Conservation (phyloP, 2,329 filamentous ascomycete genomes). For the Pseudocercospora cruenta region DNA sequence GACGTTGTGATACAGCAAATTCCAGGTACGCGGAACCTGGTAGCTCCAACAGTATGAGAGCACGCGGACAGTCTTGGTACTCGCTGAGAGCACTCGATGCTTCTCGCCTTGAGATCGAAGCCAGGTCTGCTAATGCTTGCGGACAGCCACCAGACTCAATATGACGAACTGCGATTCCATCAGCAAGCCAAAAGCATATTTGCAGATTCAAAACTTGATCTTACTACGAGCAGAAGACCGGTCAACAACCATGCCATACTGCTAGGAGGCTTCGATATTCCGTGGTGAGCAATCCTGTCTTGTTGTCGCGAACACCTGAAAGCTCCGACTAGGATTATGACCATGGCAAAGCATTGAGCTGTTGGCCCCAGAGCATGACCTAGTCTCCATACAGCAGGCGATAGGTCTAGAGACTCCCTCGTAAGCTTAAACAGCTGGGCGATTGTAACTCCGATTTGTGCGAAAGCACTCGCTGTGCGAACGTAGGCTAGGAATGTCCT, state of each 20-base stretch:
- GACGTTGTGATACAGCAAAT: background rate
- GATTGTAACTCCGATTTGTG: background rate
- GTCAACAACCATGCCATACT: background rate
- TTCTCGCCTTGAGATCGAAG: background rate
- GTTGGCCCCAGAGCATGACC: background rate
- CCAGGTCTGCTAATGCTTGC: background rate
- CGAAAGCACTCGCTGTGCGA: background rate
- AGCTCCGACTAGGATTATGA: background rate
- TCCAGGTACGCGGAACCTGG: background rate
- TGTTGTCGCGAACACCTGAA: slow-evolving; percentile 4
- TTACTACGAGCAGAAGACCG: background rate
- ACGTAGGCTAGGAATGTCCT: background rate
- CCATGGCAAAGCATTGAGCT: background rate
- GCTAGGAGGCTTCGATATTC: background rate
- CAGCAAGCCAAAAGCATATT: background rate
- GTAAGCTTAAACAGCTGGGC: slow-evolving; percentile 2
- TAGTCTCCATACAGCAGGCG: background rate
- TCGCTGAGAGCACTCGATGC: background rate
- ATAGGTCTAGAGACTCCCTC: background rate
- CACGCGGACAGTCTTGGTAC: background rate
- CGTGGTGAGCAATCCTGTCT: background rate
- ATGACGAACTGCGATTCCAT: background rate
- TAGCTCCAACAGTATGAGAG: background rate
- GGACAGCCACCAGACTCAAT: background rate
- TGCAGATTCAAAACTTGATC: background rate